These are phyloP conservation scores for Teratosphaeriaceae sp. DNA, from an alignment of 2,329 filamentous ascomycete genomes.

Conservation along the genomic window DNA sequence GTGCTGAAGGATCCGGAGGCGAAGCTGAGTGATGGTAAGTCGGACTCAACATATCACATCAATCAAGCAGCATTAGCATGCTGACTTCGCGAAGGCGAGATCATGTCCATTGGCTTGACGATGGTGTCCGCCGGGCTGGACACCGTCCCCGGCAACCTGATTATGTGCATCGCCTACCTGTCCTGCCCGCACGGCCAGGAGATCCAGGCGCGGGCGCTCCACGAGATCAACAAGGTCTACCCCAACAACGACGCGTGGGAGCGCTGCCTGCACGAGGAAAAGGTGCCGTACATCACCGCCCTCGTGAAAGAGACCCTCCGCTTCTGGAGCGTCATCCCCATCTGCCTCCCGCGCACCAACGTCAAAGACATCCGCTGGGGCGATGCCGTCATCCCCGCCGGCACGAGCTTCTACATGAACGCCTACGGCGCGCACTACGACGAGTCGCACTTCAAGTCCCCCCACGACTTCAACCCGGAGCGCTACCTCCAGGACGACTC, in stretches of 20 bases:
- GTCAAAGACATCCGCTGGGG: conserved; percentile 68
- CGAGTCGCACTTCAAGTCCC: conserved; percentile 57
- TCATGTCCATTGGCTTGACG: conserved; percentile 74
- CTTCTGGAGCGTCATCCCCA: conserved; percentile 73
- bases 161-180: conserved; percentile 73
- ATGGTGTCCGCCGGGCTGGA: conserved; percentile 79
- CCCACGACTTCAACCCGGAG: conserved; percentile 60
- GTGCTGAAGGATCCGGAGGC: conserved; percentile 65
- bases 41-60: not conserved
- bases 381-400: conserved; percentile 60
- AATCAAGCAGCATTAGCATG: not conserved
- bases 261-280: conserved; percentile 64
- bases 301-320: conserved; percentile 72
- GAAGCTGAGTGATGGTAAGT: conserved; percentile 58
- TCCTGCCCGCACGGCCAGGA: conserved; percentile 60
- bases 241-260: conserved; percentile 72
- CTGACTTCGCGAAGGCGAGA: conserved; percentile 48
- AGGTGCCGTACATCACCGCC: conserved; percentile 68
- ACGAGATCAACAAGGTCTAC: conserved; percentile 64
- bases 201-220: conserved; percentile 63
- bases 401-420: conserved; percentile 76
- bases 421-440: conserved; percentile 72
- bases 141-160: conserved; percentile 71
- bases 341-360: conserved; percentile 65
- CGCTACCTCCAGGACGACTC: conserved; percentile 55